Conservation (phyloP, 495 filamentous ascomycete genomes). For the Tuber brumale region DNA sequence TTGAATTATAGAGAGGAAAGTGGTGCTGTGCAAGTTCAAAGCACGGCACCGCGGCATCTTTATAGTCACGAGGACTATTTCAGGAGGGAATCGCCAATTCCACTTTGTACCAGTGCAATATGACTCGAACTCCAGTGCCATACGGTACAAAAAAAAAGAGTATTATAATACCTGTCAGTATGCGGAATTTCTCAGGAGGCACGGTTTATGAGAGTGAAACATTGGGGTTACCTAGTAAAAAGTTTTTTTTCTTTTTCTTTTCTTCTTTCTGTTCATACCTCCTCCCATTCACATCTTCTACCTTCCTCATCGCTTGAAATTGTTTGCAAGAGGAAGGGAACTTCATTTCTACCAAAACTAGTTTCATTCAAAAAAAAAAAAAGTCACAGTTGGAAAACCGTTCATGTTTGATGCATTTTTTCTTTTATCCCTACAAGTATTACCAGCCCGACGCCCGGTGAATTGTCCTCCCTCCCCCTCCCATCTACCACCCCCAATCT, state of each 20-base stretch:
- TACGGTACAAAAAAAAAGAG: not conserved
- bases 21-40: not conserved
- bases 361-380: not conserved
- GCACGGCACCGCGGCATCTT: not conserved
- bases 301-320: conserved; percentile 9
- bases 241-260: conserved; percentile 7
- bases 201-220: not conserved
- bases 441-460: not conserved
- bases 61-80: not conserved
- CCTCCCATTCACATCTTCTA: conserved; percentile 3
- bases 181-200: not conserved
- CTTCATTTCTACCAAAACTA: not conserved
- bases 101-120: not conserved
- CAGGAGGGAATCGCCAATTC: not conserved
- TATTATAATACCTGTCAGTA: not conserved
- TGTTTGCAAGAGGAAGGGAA: not conserved
- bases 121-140: not conserved
- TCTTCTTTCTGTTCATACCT: conserved; percentile 3
- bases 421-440: not conserved
- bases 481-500: not conserved
- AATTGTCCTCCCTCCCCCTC: not conserved
- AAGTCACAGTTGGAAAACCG: not conserved
- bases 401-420: not conserved
- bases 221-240: not conserved
- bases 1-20: not conserved